Evolutionary conservation across 208 protist species (phyloP), one percentile per base, ranked within the genome.

Genomic region (Trypanosoma lewisi): DNA sequence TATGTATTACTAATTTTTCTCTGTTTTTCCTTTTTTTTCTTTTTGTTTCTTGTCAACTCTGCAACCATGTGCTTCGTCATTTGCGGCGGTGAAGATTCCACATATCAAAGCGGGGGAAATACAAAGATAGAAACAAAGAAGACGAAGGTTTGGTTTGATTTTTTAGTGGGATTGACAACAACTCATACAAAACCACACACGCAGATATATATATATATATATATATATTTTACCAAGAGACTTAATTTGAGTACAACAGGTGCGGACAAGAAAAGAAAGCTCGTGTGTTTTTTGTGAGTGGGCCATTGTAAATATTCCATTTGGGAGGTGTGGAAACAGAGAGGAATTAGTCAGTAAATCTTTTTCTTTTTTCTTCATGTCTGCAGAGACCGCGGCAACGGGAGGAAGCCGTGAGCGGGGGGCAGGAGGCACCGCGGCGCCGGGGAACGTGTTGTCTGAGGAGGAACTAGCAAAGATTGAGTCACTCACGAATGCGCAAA

Each of bases 401-500:
- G 63, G 53, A 11, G 63, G 44, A 16, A 30, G 50, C 23, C 34
- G 30, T 7, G 41, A 50, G 19, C 27, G 50, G 19, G 59, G 17
- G 9, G 33, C n/a, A n/a, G n/a, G 55, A 6, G 31, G 30, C 44
- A 62, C 36, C 27, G 27, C 17, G n/a, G 5, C 51, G 1, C 17
- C 27, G 12, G 27, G 28, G 17, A 52, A 44, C 55, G 70, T 74
- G 44, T 60, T 94, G 53, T 80, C 77, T 47, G 72, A 80, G 33
- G 74, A 82, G 47, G 84, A 94, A 51, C 58, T 84, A 42, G 73
- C 64, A 39, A 83, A 89, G 63, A 75, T 96, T 4, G 85, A 96
- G 37, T 70, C 56, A 7, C 79, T 96, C 39, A 89, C 82, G 7
- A 85, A 80, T 39, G 80, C 89, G 12, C 81, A 96, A 70, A 78